phyloP scores from a whole-genome alignment of 2,329 filamentous ascomycete genomes.

The Colletotrichum brevisporum region DNA sequence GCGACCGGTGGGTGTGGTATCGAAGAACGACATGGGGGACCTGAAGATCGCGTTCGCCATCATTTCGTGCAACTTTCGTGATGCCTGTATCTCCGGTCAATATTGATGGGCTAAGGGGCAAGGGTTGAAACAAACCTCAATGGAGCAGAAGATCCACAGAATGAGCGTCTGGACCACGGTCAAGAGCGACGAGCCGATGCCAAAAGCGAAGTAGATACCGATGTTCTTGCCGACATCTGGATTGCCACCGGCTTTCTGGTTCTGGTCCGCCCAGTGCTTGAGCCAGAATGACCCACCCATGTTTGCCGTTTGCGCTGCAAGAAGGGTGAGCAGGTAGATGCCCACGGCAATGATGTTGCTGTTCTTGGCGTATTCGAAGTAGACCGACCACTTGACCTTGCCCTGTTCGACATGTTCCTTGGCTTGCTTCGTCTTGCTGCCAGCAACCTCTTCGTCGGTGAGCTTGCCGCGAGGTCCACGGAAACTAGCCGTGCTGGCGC shows the following conservation, averaged over 20 bases:
- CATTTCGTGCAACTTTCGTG: constrained; percentile 93
- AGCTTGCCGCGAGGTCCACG: constrained; percentile 87
- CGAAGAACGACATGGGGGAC: constrained; percentile 98
- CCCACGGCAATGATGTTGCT: constrained; percentile 89
- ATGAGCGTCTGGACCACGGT: constrained; percentile 95
- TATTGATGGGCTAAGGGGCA: background rate
- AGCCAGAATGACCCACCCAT: constrained; percentile 93
- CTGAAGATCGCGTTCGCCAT: constrained; percentile 99
- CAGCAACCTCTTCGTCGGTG: constrained; percentile 84
- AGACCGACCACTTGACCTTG: constrained; percentile 98
- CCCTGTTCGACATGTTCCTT: constrained; percentile 95
- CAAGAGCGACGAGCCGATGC: constrained; percentile 85
- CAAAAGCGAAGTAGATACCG: constrained; percentile 95
- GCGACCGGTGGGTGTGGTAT: constrained; percentile 95
- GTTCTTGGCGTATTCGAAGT: constrained; percentile 93
- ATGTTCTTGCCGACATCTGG: constrained; percentile 89
- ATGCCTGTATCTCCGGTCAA: constrained; percentile 70
- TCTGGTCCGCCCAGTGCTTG: constrained; percentile 90
- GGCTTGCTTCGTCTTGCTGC: constrained; percentile 83
- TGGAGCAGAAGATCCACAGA: constrained; percentile 99
- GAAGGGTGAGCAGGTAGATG: constrained; percentile 82
- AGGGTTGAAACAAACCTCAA: constrained; percentile 75
- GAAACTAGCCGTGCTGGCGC: constrained; percentile 93
- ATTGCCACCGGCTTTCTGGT: constrained; percentile 78
- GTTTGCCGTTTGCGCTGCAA: constrained; percentile 85